Percentiles rank a stretch among this genome's conserved stretches.
Evolutionary conservation across 2,329 filamentous ascomycete genomes (phyloP).

Genomic region (Cryphonectria nitschkei): DNA sequence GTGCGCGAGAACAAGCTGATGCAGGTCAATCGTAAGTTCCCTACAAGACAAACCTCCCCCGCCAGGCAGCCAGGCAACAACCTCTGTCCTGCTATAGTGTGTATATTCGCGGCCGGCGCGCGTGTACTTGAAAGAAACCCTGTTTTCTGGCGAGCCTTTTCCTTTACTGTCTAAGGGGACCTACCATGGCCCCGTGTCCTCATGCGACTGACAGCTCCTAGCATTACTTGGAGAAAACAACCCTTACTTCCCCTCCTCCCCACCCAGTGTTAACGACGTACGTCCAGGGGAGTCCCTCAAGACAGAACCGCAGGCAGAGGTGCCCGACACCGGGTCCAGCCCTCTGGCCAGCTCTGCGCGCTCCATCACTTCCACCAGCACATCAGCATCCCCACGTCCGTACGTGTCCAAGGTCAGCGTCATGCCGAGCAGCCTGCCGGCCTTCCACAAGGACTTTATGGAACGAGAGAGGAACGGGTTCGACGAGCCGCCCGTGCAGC

Average conservation of each 20-base stretch:
- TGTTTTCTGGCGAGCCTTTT: not conserved
- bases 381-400: constrained; percentile 53
- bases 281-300: constrained; percentile 51
- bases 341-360: constrained; percentile 59
- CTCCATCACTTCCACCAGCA: constrained; percentile 55
- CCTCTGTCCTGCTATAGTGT: too few species aligned
- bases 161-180: not conserved
- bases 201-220: constrained; percentile 39
- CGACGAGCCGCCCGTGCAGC: constrained; percentile 48
- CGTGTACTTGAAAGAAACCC: constrained; percentile 8
- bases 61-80: not conserved
- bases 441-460: constrained; percentile 90
- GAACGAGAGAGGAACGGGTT: constrained; percentile 64
- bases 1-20: constrained; percentile 97
- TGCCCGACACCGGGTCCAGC: constrained; percentile 46
- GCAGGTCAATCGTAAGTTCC: constrained; percentile 82
- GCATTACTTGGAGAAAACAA: constrained; percentile 53
- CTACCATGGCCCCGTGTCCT: constrained; percentile 6
- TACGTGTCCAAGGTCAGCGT: constrained; percentile 88
- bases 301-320: constrained; percentile 31
- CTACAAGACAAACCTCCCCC: not conserved
- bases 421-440: constrained; percentile 85
- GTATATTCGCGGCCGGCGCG: constrained; percentile 1
- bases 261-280: constrained; percentile 57
- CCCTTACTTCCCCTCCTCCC: constrained; percentile 47